Conservation (phyloP, 1,139 yeast species). For the Kurtzmaniella natalensis region DNA sequence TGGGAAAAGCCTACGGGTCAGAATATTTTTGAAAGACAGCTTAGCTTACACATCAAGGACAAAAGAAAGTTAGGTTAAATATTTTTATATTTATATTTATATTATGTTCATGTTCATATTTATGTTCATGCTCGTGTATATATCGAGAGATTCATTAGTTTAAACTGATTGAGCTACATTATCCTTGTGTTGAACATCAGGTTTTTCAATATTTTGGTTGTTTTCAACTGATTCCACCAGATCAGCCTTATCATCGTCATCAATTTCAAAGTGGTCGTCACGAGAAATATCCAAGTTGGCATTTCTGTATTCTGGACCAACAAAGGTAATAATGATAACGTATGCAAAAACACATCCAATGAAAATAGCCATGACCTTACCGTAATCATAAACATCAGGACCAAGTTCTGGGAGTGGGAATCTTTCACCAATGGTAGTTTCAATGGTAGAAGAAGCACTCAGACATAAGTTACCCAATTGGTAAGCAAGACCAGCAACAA, state of each 20-base stretch:
- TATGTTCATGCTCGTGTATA: conserved; percentile 6
- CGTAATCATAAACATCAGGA: conserved; percentile 22
- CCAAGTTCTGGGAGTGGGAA: conserved; percentile 42
- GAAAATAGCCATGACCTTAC: conserved; percentile 73
- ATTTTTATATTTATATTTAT: no score
- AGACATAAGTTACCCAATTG: conserved; percentile 84
- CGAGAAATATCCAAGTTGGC: conserved; percentile 20
- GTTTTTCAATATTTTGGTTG: no score
- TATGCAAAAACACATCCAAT: conserved; percentile 74
- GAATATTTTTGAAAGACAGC: no score
- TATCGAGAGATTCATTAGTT: no score
- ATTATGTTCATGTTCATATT: conserved; percentile 7
- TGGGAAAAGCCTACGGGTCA: no score
- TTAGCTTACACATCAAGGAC: no score
- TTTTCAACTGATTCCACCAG: conserved; percentile 12
- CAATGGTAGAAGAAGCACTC: conserved; percentile 81
- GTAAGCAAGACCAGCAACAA: conserved; percentile 71
- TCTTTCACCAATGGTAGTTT: conserved; percentile 64
- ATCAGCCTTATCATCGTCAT: conserved; percentile 11
- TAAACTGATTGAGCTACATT: conserved; percentile 1
- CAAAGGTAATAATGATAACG: conserved; percentile 49
- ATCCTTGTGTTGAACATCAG: conserved; percentile 4
- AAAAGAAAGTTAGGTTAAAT: no score
- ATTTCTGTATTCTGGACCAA: conserved; percentile 72
- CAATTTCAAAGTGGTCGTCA: conserved; percentile 16